These are phyloP conservation scores for Rhizopogon salebrosus DNA, from an alignment of 768 basidiomycete genomes.

Conservation along the genomic window DNA sequence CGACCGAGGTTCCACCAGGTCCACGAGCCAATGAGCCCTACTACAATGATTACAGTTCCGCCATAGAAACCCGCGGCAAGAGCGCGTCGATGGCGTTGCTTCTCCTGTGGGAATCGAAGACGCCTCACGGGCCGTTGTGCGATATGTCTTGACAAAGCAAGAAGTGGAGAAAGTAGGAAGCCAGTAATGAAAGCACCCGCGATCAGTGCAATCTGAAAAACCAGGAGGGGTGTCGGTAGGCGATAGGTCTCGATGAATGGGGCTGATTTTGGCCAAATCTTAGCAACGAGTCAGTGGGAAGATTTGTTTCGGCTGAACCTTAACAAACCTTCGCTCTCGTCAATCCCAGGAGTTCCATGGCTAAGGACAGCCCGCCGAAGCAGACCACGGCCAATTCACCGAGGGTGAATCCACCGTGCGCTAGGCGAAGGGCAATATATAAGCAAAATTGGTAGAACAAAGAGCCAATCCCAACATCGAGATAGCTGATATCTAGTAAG, in stretches of 20 bases:
- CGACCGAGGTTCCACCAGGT: slow-evolving; percentile 79
- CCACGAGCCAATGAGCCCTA: slow-evolving; percentile 86
- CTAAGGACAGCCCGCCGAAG: slow-evolving; percentile 81
- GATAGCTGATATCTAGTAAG: slow-evolving; percentile 63
- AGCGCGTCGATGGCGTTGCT: slow-evolving; percentile 71
- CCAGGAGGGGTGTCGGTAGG: slow-evolving; percentile 84
- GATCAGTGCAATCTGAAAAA: slow-evolving; percentile 89
- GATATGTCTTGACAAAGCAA: slow-evolving; percentile 87
- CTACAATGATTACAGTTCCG: slow-evolving; percentile 72
- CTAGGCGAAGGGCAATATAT: slow-evolving; percentile 84
- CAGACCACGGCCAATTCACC: slow-evolving; percentile 90
- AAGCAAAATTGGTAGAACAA: slow-evolving; percentile 89
- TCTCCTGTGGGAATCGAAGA: slow-evolving; percentile 77
- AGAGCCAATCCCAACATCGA: slow-evolving; percentile 69
- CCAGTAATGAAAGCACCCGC: slow-evolving; percentile 91
- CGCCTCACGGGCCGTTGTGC: slow-evolving; percentile 82
- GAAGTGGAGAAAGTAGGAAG: slow-evolving; percentile 88
- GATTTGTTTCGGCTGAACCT: neutral
- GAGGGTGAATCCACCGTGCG: slow-evolving; percentile 91
- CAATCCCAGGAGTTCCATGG: slow-evolving; percentile 81
- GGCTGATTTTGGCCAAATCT: slow-evolving; percentile 80
- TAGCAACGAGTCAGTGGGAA: slow-evolving; percentile 5
- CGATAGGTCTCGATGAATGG: slow-evolving; percentile 89
- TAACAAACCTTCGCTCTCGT: slow-evolving; percentile 67
- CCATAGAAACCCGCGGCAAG: slow-evolving; percentile 83